Base-by-base conservation (phyloP, 768 basidiomycete species). In the Pholiota molesta region DNA sequence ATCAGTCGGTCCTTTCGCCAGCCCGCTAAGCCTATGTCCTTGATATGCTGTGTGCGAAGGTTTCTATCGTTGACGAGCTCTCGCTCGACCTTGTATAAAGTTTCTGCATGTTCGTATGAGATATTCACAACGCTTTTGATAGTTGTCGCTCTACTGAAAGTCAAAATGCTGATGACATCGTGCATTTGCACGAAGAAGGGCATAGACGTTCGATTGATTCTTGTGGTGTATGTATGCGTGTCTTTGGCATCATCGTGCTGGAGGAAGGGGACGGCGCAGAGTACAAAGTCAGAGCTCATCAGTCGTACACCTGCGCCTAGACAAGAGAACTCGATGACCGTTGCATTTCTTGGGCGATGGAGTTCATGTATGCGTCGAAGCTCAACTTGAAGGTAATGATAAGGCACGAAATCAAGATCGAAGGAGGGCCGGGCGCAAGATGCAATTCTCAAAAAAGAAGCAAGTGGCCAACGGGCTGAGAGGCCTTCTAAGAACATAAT, bases 1-100 rank as follows among this genome's bases (percentile, higher is more conserved):
- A 80, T 67, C n/a, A 86, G 73, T 61, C 79, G 72, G 56, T 81
- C 74, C 64, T 81, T 78, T 57, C 83, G 75, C 83, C 81, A 84
- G 37, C 67, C 75, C 21, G 65, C 62, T 14, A 75, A 35, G 6
- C 78, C 78, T 49, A 69, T 68, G 47, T 68, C 67, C 6, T 69
- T 54, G 45, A 82, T 75, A 57, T 74, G 68, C 19, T 54, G 62
- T 7, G 51, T 66, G 33, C 81, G 71, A 21, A 70, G 44, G 3
- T 45, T 57, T 21, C 60, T 60, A 61, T 79, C 69, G 21, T 65
- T 60, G 14, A 74, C 67, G 7, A 81, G 70, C 2, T 67, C 64
- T 40, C 61, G 52, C 31, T 73, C 72, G 31, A 68, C 63, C 5
- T 60, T 51, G 17, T 67, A 65, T 31, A 82, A 61, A 39, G 37